These are phyloP conservation scores for Micractinium sp. DNA, from an alignment of 139 green algal species.

Conservation along the genomic window DNA sequence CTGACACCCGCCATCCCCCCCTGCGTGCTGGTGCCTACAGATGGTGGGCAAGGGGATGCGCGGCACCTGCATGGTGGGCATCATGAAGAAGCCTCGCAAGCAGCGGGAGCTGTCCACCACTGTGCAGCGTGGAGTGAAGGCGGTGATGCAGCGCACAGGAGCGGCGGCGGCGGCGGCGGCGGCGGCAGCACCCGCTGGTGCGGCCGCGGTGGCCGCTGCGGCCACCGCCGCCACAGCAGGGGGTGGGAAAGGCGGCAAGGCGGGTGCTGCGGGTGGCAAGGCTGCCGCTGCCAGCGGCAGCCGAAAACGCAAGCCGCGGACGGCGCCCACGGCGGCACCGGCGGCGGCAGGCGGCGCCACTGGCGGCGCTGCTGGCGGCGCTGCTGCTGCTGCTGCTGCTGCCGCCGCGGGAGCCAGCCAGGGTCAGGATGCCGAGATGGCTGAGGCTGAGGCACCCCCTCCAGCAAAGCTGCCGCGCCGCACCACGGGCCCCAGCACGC, in stretches of 20 bases:
- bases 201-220: no score
- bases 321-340: neutral
- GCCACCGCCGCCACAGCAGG: no score
- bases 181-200: neutral
- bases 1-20: neutral
- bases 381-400: neutral
- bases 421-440: slow-evolving; percentile 8
- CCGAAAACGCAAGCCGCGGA: slow-evolving; percentile 18
- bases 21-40: neutral
- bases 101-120: slow-evolving; percentile 1
- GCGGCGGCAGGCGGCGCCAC: neutral
- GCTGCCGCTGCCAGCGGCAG: no score
- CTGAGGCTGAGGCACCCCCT: neutral
- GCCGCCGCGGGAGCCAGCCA: neutral
- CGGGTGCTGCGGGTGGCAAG: no score
- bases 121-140: slow-evolving; percentile 14
- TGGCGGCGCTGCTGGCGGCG: neutral
- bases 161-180: neutral
- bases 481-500: slow-evolving; percentile 7
- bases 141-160: slow-evolving; percentile 8
- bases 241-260: no score
- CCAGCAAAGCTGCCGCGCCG: slow-evolving; percentile 20
- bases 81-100: slow-evolving; percentile 33
- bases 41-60: slow-evolving; percentile 11
- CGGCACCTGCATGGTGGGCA: slow-evolving; percentile 30